Conservation (phyloP, 169 alveolate species). For the Plasmodium relictum region DNA sequence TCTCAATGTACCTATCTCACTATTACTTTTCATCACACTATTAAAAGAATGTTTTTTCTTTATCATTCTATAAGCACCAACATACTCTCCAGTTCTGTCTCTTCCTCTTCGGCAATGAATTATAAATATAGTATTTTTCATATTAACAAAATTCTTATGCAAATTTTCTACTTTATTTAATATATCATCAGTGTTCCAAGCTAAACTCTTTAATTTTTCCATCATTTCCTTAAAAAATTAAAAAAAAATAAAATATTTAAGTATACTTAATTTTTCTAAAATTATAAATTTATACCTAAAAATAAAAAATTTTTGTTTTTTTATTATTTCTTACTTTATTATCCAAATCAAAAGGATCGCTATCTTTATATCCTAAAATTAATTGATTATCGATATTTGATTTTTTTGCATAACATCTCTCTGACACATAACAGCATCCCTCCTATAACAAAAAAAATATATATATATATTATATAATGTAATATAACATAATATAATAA, state of each 20-base stretch:
- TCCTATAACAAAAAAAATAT: slow-evolving; percentile 22
- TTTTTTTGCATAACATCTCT: slow-evolving; percentile 20
- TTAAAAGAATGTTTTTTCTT: slow-evolving; percentile 17
- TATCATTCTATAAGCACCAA: slow-evolving; percentile 54
- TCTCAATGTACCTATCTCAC: slow-evolving; percentile 36
- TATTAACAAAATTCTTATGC: slow-evolving; percentile 11
- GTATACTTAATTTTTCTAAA: neutral
- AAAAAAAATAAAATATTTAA: neutral
- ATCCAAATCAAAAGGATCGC: slow-evolving; percentile 9
- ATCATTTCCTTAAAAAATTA: slow-evolving; percentile 3
- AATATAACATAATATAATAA: neutral
- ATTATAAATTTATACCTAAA: neutral
- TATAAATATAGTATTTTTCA: slow-evolving; percentile 55
- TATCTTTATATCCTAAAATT: slow-evolving; percentile 10
- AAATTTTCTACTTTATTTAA: slow-evolving; percentile 10
- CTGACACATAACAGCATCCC: slow-evolving; percentile 44
- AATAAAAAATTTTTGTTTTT: neutral
- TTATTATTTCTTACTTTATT: slow-evolving; percentile 7
- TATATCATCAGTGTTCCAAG: slow-evolving; percentile 47
- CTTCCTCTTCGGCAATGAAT: slow-evolving; percentile 71
- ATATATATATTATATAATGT: neutral
- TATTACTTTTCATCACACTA: slow-evolving; percentile 15
- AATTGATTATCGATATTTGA: slow-evolving; percentile 1
- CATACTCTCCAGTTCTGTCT: slow-evolving; percentile 66
- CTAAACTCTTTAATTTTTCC: slow-evolving; percentile 14